Evolutionary conservation across 768 basidiomycete species (phyloP), one percentile per base, ranked within the genome.

Genomic region (Dictyophora rubrovolvata): DNA sequence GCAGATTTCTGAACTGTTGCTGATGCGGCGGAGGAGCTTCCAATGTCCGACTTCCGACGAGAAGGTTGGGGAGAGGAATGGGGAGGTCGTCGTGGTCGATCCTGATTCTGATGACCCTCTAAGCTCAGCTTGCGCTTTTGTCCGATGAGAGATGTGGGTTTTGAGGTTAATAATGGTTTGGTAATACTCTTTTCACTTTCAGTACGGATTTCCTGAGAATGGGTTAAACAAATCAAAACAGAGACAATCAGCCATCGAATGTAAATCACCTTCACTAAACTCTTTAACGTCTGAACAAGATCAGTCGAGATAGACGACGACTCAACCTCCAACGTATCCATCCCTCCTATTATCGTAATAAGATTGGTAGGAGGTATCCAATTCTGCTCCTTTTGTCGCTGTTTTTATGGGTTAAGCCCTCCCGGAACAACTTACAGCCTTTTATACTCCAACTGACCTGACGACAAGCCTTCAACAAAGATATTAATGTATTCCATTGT

Each of bases 361-460:
- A 82, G 66, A 62, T 75, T 69, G 54, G 71, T 59, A 18, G 79
- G 76, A 22, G 76, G 63, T 33, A 63, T 69, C 81, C 79, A 81
- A 47, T 66, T 60, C 57, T 72, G 71, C 37, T 66, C 65, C 48
- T 71, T 66, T 69, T 76, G 74, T 51, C 77, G 76, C 80, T 81
- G 64, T 34, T 63, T 54, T 61, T 69, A 70, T 61, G 67, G 60
- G 57, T 68, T 64, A 34, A 66, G 56, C 11, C 66, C 46, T 14
- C 63, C 64, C 65, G 58, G 22, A 5, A 22, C 47, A 23, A 11
- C 11, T 16, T 21, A 54, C 60, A 28, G 11, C 42, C 42, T 42
- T 55, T 59, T 48, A 37, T 46, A 21, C 21, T 28, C 48, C 35
- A 21, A 36, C 57, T 33, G 34, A 59, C 57, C 35, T 59, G 57